Base-by-base conservation (phyloP, 176 grass and related monocot species). In the Raddia distichophylla region DNA sequence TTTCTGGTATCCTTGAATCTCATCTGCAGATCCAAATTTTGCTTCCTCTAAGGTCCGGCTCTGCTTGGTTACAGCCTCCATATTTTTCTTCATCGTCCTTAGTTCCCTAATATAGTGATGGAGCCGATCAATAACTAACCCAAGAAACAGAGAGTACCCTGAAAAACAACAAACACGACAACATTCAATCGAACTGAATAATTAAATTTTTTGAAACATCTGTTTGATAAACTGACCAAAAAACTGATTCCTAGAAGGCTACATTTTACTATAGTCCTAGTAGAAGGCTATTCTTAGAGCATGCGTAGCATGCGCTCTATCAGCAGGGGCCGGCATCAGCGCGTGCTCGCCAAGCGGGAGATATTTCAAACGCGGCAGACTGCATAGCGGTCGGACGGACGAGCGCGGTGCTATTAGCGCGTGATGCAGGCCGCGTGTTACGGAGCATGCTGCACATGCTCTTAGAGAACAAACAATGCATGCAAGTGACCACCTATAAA, bases 31-130 rank as follows among this genome's bases (percentile, higher is more conserved):
- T 56, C 89, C 87, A 6, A 44, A 72, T 74, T 93, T 97, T 67
- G 89, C 81, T 84, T 93, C 94, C 85, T 97, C 94, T 64, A 93
- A 71, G 32, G 40, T 59, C 55, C 75, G 64, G 53, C 88, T 88
- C 54, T 91, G 94, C 73, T 91, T 93, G 35, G 83, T 89, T 56
- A 87, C 82, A 68, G 74, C 86, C 72, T 93, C 94, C 73, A 86
- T 89, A 60, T 69, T 89, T 89, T 97, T 97, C 73, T 83, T 91
- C 60, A 89, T 71, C 6, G 43, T 53, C n/a, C 91, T 75, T 32
- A 87, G 69, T 72, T 93, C 89, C 87, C 91, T 93, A 20, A 91
- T 89, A 68, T 97, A 91, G 80, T 93, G 91, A 83, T 97, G 94
- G 35, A 93, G 74, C 16, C 94, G 74, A 48, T 97, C 94, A 67